Evolutionary conservation across 495 filamentous ascomycete species (phyloP).

Genomic region (Oidiodendron maius): DNA sequence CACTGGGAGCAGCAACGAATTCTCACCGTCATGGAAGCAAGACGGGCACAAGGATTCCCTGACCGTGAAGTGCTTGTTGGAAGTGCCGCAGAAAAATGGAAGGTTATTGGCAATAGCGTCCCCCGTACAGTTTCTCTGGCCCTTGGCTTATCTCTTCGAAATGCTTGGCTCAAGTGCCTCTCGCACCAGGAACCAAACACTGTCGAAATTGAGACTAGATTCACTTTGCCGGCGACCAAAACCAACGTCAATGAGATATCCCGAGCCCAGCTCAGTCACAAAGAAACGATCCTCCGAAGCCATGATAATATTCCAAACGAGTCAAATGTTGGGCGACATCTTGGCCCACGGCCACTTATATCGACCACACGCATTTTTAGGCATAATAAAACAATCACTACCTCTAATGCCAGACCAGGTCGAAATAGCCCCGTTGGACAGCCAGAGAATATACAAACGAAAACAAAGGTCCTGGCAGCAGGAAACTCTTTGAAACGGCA

Average conservation of each 20-base stretch:
- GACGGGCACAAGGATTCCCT: constrained; percentile 59
- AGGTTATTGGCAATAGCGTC: constrained; percentile 66
- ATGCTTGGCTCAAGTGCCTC: constrained; percentile 38
- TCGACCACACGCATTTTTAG: too few relatives aligned
- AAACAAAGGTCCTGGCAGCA: neutral
- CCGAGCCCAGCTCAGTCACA: too few relatives aligned
- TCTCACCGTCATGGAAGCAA: constrained; percentile 54
- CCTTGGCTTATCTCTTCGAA: constrained; percentile 52
- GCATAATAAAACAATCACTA: too few relatives aligned
- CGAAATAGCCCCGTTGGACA: too few relatives aligned
- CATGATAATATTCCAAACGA: too few relatives aligned
- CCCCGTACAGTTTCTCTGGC: constrained; percentile 57
- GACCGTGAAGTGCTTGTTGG: constrained; percentile 66
- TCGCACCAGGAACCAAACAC: neutral
- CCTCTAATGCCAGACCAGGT: too few relatives aligned
- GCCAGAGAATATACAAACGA: too few relatives aligned
- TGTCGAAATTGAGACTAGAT: neutral
- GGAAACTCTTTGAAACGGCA: neutral
- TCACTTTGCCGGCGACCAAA: too few relatives aligned
- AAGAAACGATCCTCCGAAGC: too few relatives aligned
- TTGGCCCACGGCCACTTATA: too few relatives aligned
- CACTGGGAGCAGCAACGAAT: constrained; percentile 58
- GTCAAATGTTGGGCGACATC: too few relatives aligned
- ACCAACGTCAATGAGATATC: too few relatives aligned
- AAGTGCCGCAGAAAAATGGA: constrained; percentile 40